Conservation (phyloP, 768 basidiomycete species). For the Postia placenta region DNA sequence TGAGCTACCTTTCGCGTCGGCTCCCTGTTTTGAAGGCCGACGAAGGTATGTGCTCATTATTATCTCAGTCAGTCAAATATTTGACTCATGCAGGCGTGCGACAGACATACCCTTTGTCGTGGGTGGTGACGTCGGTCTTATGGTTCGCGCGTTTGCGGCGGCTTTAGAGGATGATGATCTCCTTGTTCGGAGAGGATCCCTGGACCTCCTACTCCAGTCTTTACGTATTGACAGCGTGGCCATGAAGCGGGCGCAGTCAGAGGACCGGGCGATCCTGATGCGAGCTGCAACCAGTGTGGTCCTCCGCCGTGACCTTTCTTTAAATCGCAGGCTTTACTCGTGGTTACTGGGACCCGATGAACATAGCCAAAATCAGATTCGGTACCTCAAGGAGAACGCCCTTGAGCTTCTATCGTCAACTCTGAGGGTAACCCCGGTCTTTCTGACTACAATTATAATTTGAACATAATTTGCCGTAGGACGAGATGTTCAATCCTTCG, state of each 20-base stretch:
- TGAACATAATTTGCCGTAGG: slow-evolving; percentile 32
- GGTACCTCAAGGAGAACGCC: slow-evolving; percentile 61
- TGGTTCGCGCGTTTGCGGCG: slow-evolving; percentile 89
- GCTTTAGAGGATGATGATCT: slow-evolving; percentile 92
- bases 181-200: slow-evolving; percentile 77
- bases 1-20: slow-evolving; percentile 82
- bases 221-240: slow-evolving; percentile 68
- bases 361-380: slow-evolving; percentile 64
- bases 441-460: neutral
- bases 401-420: slow-evolving; percentile 68
- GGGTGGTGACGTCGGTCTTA: slow-evolving; percentile 84
- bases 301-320: slow-evolving; percentile 83
- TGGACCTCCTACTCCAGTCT: slow-evolving; percentile 80
- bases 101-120: slow-evolving; percentile 65
- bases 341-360: slow-evolving; percentile 90
- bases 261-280: slow-evolving; percentile 82
- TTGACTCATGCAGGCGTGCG: slow-evolving; percentile 6
- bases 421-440: slow-evolving; percentile 45
- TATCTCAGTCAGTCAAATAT: neutral
- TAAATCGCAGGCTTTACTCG: slow-evolving; percentile 87
- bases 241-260: slow-evolving; percentile 58
- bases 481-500: slow-evolving; percentile 71
- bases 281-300: slow-evolving; percentile 84
- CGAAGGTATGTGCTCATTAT: slow-evolving; percentile 46
- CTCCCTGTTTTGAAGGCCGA: slow-evolving; percentile 64